Evolutionary conservation across 2,329 filamentous ascomycete species (phyloP), one percentile per base, ranked within the genome.

Genomic region (Venturia asperata): DNA sequence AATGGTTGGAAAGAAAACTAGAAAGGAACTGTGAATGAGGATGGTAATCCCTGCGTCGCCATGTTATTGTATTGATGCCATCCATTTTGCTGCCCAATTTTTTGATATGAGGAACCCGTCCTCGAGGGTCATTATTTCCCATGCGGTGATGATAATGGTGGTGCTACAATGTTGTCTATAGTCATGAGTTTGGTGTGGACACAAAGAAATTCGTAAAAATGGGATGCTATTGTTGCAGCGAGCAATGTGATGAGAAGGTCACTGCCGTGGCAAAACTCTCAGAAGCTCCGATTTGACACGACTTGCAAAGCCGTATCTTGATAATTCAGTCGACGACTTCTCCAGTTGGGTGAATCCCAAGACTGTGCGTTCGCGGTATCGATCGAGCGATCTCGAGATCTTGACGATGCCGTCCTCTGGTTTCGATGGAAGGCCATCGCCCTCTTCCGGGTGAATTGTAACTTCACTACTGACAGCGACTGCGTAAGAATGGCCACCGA

Each of bases 401-500:
- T 58, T 58, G 52, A 58, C 19, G 15, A 58, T 58, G 30, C 52
- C 52, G 19, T 58, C 52, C 19, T 58, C 19, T 58, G 30, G 30
- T 10, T 58, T 24, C 52, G 17, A 11, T 58, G 52, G 52, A 21
- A 37, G 17, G 17, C 15, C 15, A 13, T 19, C 27, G 30, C 30
- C 52, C 37, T 64, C 47, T 39, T 64, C 42, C 7, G 63, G 63
- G 24, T 64, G 34, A 17, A 64, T 47, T 7, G 52, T 58, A 39
- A 58, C 49, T 34, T 39, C 37, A 41, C 21, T 19, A 5, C 63
- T 47, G 30, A 64, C 63, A 24, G 58, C 52, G n/a, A 47, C 49
- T 41, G 63, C 63, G 34, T 64, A 64, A n/a, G 63, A 47, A 9
- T 49, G 55, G 11, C 82, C 83, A 67, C 80, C 84, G 64, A 88